Base-by-base conservation (phyloP, 2,329 filamentous ascomycete species). In the Alternaria tenuissima region DNA sequence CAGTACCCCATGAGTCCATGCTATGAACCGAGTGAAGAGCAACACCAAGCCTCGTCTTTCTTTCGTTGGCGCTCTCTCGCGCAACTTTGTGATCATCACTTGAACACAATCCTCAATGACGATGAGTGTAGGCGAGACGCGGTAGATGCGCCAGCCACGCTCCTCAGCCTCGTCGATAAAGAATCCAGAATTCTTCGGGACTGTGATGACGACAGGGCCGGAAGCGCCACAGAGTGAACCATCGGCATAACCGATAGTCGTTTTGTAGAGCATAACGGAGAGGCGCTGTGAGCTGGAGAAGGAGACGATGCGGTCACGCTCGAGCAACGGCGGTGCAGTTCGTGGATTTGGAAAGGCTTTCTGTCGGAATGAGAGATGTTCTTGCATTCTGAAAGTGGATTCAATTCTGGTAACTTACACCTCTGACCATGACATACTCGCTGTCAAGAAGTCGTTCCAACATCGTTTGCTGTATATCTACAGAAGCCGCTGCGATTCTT, bases 31-130 rank as follows among this genome's bases (percentile, higher is more conserved):
- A 39, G 7, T 20, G n/a, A 39, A 39, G 38, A 39, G 7, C 2
- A 20, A 39, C 38, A 20, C 36, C 49, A 53, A 14, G 1, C 39
- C 18, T 18, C 4, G 20, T 44, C 28, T 12, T 22, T 53, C 39
- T 24, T 53, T 43, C 1, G 51, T 43, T 14, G 51, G 20, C 16
- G 39, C 36, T 39, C 49, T 52, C n/a, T 52, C 28, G 5, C 39
- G 39, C 16, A 18, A 41, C 24, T 52, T 26, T 20, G 36, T 41
- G 9, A 34, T 44, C 57, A 43, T 43, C 5, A 32, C 26, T 18
- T 55, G 30, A 5, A 20, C 38, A 26, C 44, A 48, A 18, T 59
- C 44, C 55, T 55, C 30, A 0, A 55, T 39, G 9, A 55, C 28
- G 6, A 32, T 14, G 7, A 55, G 43, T 26, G 38, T 5, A 11